A percentile compares a stretch with the other conserved stretches of the same genome.
These are phyloP conservation scores for Backusella westeae DNA, from an alignment of 192 early-diverging fungal genomes.

Conservation along the genomic window DNA sequence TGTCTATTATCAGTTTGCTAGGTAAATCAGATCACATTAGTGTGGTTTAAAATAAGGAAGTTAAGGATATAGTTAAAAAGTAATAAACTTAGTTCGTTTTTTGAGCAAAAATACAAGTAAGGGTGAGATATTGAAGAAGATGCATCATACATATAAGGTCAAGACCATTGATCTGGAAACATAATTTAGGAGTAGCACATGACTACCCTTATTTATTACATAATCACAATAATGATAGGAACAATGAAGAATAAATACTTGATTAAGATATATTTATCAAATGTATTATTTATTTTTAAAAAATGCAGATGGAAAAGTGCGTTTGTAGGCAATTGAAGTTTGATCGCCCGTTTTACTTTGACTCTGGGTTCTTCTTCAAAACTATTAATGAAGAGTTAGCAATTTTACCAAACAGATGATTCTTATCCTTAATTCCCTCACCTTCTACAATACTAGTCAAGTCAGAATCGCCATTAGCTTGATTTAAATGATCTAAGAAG, in stretches of 20 bases:
- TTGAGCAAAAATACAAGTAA: not conserved
- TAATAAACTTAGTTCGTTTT: not conserved
- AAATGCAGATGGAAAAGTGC: not conserved
- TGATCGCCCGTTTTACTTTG: not conserved
- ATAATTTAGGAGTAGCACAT: no score
- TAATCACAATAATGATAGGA: no score
- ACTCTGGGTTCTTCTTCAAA: not conserved
- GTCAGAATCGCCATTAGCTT: constrained; percentile 17
- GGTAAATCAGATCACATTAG: not conserved
- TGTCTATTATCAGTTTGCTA: not conserved
- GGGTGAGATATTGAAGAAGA: not conserved
- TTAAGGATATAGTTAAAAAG: not conserved
- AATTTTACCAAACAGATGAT: not conserved
- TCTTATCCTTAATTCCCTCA: constrained; percentile 5
- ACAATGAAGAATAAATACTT: no score
- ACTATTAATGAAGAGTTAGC: not conserved
- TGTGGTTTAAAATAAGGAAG: not conserved
- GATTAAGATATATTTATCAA: no score
- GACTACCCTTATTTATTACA: no score
- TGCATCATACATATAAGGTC: not conserved
- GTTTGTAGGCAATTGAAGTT: not conserved
- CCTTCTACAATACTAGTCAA: constrained; percentile 33
- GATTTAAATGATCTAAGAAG: constrained; percentile 10
- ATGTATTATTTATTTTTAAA: not conserved
- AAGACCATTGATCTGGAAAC: not conserved